Conservation (phyloP, 1,284 basidiomycete species). For the Agroathelia rolfsii region DNA sequence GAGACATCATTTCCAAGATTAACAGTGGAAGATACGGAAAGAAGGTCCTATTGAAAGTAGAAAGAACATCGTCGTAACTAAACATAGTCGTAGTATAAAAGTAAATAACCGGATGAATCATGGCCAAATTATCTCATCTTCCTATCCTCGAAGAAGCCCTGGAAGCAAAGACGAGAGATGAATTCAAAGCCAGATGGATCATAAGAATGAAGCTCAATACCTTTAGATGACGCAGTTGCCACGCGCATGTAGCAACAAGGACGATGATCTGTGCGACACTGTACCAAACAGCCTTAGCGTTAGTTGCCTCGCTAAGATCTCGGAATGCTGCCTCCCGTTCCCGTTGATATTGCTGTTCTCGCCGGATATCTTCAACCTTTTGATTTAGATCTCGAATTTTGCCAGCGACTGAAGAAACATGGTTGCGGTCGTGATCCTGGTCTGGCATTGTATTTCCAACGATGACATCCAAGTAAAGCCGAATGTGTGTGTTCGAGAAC, state of each 20-base stretch:
- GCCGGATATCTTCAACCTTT: slow-evolving; percentile 85
- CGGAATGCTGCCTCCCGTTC: slow-evolving; percentile 92
- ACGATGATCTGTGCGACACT: slow-evolving; percentile 81
- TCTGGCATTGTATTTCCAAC: slow-evolving; percentile 84
- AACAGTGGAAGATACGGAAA: slow-evolving; percentile 51
- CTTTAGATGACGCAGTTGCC: slow-evolving; percentile 90
- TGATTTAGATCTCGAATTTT: slow-evolving; percentile 89
- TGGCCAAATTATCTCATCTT: slow-evolving; percentile 51
- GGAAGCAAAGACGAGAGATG: slow-evolving; percentile 11
- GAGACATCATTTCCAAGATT: slow-evolving; percentile 37
- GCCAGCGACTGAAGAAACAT: slow-evolving; percentile 79
- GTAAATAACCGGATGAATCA: neutral
- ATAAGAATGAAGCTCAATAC: slow-evolving; percentile 35
- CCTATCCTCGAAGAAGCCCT: slow-evolving; percentile 86
- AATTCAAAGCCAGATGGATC: slow-evolving; percentile 9
- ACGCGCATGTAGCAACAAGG: slow-evolving; percentile 76
- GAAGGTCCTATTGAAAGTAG: slow-evolving; percentile 60
- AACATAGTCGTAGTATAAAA: neutral
- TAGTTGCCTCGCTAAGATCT: slow-evolving; percentile 82
- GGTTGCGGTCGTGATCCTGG: slow-evolving; percentile 72
- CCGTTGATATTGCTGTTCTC: slow-evolving; percentile 97
- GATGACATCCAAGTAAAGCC: slow-evolving; percentile 89
- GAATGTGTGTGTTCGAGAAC: slow-evolving; percentile 83
- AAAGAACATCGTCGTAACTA: slow-evolving; percentile 11
- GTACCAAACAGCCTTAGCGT: slow-evolving; percentile 89